Percentiles rank a stretch among this genome's conserved stretches.
Evolutionary conservation across 2,329 filamentous ascomycete genomes (phyloP).

Genomic region (Zymoseptoria brevis): DNA sequence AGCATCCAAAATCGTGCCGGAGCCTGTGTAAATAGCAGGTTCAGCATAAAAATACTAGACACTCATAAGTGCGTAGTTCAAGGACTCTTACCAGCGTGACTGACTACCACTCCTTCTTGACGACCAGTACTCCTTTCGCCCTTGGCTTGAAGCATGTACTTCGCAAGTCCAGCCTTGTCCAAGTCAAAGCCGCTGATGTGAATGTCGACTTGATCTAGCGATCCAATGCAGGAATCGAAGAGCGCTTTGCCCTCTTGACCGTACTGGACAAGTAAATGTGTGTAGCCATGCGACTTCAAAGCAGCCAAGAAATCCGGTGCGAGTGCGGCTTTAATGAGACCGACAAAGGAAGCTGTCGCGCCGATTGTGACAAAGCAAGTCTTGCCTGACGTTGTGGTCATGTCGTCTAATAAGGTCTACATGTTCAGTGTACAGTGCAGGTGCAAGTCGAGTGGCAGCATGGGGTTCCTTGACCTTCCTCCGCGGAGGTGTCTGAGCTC

Average conservation of each 20-base stretch:
- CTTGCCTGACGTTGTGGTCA: conserved; percentile 23
- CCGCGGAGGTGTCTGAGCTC: conserved; percentile 8
- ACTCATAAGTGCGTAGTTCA: background rate
- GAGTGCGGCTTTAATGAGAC: conserved; percentile 61
- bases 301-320: conserved; percentile 53
- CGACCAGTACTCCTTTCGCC: conserved; percentile 32
- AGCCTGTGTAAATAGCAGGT: conserved; percentile 50
- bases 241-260: conserved; percentile 56
- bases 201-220: conserved; percentile 26
- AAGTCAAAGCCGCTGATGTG: conserved; percentile 59
- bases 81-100: conserved; percentile 66
- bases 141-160: conserved; percentile 50
- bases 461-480: conserved; percentile 1
- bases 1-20: conserved; percentile 80
- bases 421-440: conserved; percentile 7
- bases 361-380: conserved; percentile 83
- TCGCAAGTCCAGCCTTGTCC: conserved; percentile 49
- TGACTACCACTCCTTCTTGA: conserved; percentile 66
- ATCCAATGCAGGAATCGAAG: conserved; percentile 37
- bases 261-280: conserved; percentile 69
- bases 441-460: background rate
- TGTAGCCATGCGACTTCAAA: conserved; percentile 56
- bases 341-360: conserved; percentile 75
- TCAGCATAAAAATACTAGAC: background rate
- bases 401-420: conserved; percentile 5